Conservation (phyloP, 805 yeast genomes). For the Yamadazyma paraphyllophila region DNA sequence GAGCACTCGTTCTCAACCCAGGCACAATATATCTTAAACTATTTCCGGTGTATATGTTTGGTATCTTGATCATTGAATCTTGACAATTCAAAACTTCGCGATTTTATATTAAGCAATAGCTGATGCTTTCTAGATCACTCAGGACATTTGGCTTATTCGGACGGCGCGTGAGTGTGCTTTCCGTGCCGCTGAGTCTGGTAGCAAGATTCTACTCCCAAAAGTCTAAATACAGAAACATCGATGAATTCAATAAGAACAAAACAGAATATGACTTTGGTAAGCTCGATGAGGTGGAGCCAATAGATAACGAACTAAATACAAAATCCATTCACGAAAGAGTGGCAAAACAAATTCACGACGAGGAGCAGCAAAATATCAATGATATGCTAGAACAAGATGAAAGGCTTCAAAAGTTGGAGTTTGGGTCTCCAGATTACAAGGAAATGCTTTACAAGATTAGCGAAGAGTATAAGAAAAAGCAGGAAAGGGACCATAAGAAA, state of each 20-base stretch:
- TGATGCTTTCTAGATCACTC: background rate
- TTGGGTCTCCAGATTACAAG: conserved; percentile 38
- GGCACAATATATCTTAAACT: too few species aligned
- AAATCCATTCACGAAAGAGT: conserved; percentile 11
- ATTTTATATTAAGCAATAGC: background rate
- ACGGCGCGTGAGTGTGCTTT: too few species aligned
- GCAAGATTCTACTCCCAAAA: conserved; percentile 2
- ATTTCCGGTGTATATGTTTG: too few species aligned
- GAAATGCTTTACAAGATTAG: conserved; percentile 28
- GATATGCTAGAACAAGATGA: conserved; percentile 31
- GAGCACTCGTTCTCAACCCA: too few species aligned
- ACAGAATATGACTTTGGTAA: conserved; percentile 13
- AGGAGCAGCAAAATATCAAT: conserved; percentile 19
- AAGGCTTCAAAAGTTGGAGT: conserved; percentile 23
- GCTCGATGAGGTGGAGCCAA: conserved; percentile 8
- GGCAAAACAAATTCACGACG: conserved; percentile 14
- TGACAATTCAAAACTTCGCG: background rate
- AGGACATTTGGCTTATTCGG: background rate
- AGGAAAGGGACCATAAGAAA: conserved; percentile 25
- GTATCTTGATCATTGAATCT: too few species aligned
- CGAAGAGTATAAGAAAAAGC: conserved; percentile 24
- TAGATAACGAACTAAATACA: conserved; percentile 3
- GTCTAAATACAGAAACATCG: conserved; percentile 22
- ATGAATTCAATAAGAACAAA: conserved; percentile 37
- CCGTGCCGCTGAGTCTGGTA: background rate